These are phyloP conservation scores for Phytophthora podocarpi DNA, from an alignment of 352 stramenopile species.

Conservation along the genomic window DNA sequence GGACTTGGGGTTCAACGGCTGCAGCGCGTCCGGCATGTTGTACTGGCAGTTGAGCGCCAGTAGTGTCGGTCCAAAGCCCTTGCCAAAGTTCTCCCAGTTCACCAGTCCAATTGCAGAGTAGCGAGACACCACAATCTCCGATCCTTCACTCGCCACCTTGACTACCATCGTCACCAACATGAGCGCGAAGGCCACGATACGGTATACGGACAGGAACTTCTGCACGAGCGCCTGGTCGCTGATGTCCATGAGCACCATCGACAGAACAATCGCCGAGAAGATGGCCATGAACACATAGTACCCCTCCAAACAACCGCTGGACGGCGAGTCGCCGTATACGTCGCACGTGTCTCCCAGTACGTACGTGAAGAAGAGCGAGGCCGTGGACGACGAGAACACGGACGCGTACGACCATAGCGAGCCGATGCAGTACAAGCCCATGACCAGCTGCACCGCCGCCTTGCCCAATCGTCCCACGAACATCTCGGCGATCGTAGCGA, in stretches of 20 bases:
- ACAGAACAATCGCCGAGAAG: conserved; percentile 76
- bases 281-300: conserved; percentile 84
- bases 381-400: conserved; percentile 86
- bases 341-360: conserved; percentile 67
- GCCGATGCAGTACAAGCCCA: conserved; percentile 77
- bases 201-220: conserved; percentile 83
- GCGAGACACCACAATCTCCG: conserved; percentile 41
- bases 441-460: conserved; percentile 67
- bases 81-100: conserved; percentile 85
- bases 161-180: conserved; percentile 82
- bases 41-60: conserved; percentile 90
- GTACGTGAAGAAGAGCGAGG: conserved; percentile 81
- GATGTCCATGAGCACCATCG: conserved; percentile 86
- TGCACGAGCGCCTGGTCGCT: conserved; percentile 83
- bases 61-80: conserved; percentile 79
- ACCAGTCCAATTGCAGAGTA: conserved; percentile 56
- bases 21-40: conserved; percentile 86
- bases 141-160: conserved; percentile 71
- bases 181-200: conserved; percentile 74
- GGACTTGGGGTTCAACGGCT: conserved; percentile 77
- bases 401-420: conserved; percentile 86
- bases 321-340: conserved; percentile 58
- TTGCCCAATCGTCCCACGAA: conserved; percentile 81
- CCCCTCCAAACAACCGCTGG: conserved; percentile 54
- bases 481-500: conserved; percentile 81